Evolutionary conservation across 805 yeast species (phyloP).

Genomic region (Myxozyma neotropica): DNA sequence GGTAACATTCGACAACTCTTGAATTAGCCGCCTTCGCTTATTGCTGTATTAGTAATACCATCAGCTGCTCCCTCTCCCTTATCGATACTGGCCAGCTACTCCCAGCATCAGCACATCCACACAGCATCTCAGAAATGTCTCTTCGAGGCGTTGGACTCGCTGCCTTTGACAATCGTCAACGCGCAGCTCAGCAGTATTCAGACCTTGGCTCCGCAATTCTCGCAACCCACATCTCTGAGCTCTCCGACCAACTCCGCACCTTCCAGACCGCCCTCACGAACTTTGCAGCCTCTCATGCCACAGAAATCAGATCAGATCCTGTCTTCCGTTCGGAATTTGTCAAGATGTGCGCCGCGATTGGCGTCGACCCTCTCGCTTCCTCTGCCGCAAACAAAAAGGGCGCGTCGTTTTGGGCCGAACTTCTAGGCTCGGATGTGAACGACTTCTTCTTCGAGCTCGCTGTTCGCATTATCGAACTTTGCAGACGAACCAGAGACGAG

Average conservation of each 20-base stretch:
- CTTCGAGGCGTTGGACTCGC: conserved; percentile 49
- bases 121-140: too few relatives aligned
- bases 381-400: conserved; percentile 38
- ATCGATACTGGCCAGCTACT: too few relatives aligned
- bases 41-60: too few relatives aligned
- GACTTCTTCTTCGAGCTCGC: conserved; percentile 71
- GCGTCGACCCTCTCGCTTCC: conserved; percentile 72
- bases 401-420: conserved; percentile 45
- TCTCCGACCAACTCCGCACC: conserved; percentile 70
- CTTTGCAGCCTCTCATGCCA: conserved; percentile 72
- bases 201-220: conserved; percentile 55
- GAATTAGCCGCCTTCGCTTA: not conserved
- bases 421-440: conserved; percentile 43
- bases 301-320: conserved; percentile 64
- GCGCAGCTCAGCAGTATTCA: conserved; percentile 47
- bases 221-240: conserved; percentile 59
- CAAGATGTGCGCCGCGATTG: conserved; percentile 73
- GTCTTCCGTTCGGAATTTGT: conserved; percentile 72
- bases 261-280: conserved; percentile 77
- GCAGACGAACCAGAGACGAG: conserved; percentile 65
- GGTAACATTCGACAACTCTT: not conserved
- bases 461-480: conserved; percentile 73
- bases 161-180: conserved; percentile 49
- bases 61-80: too few relatives aligned
- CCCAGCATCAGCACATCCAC: too few relatives aligned